Evolutionary conservation across 163 green algal genomes (phyloP), one percentile per base, ranked within the genome.

Genomic region (Volvox carteri): DNA sequence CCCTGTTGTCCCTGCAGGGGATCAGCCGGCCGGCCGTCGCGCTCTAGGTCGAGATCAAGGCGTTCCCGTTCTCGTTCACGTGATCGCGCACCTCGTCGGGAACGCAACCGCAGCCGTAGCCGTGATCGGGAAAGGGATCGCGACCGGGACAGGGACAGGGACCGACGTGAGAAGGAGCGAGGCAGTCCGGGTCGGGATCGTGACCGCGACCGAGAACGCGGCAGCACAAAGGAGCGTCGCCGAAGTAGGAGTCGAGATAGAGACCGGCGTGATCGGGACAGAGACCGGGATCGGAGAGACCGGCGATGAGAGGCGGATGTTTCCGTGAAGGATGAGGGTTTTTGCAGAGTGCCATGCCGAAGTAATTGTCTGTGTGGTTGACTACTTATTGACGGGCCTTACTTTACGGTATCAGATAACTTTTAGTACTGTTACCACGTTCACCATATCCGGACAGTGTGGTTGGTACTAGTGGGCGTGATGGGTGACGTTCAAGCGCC

Each of bases 51-150:
- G 12, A 60, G 78, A 5, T 74, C 78, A 2, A 54, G 78, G 11
- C 30, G 33, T 4, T 86, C 78, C 1, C 54, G 56, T 35, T 86
- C 78, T 0, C 78, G 78, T 12, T 84, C 75, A 33, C 48, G 75
- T 6, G 75, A 84, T 12, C 46, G 50, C 12, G 33, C 30, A 25
- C 19, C 75, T 21, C 75, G 75, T 4, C 48, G 75, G 2, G 75
- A 84, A 14, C 75, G 75, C 19, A n/a, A 33, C 35, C 75, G 75
- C 14, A 84, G 75, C 33, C 75, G 75, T 21, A 84, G 75, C 75
- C 75, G 76, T 48, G 48, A 52, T 1, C 39, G 70, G 39, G 62
- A 74, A 9, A 42, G 62, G n/a, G n/a, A n/a, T 19, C 56, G 48
- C 48, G 48, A 58, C 48, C 11, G 14, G 48, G 48, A 58, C 48